phyloP scores from a whole-genome alignment of 306 rosid genomes.

The Biancaea sappan region DNA sequence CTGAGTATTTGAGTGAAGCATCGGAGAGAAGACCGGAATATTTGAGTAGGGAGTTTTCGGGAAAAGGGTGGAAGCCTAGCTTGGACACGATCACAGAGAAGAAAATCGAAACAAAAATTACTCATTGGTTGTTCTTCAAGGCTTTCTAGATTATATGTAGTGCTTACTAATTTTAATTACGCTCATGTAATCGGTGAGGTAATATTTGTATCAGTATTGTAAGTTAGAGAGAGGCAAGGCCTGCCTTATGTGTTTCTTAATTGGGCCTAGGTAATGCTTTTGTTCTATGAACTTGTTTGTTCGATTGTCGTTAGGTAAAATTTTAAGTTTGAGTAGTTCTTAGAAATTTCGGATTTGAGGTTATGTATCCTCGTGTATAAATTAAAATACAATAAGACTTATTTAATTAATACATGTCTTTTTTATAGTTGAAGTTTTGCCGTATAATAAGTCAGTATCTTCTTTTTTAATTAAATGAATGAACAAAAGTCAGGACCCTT shows the following conservation, averaged over 20 bases:
- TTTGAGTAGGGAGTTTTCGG: slow-evolving; percentile 73
- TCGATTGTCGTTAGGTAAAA: background rate
- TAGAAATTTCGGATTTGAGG: background rate
- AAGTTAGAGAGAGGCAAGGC: background rate
- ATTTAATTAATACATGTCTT: background rate
- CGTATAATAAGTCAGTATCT: background rate
- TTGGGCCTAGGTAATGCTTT: background rate
- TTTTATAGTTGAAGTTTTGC: background rate
- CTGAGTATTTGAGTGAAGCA: slow-evolving; percentile 41
- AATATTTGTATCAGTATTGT: too few relatives aligned
- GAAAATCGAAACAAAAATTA: slow-evolving; percentile 50
- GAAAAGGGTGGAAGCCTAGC: slow-evolving; percentile 83
- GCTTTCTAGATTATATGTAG: too few relatives aligned
- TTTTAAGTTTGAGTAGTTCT: background rate
- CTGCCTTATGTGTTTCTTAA: background rate
- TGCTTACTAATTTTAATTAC: background rate
- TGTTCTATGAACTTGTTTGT: background rate
- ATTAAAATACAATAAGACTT: background rate
- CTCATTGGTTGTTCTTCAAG: slow-evolving; percentile 60
- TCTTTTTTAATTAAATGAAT: background rate
- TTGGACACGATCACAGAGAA: slow-evolving; percentile 86
- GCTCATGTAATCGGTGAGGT: too few relatives aligned
- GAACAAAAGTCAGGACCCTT: background rate
- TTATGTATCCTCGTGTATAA: background rate
- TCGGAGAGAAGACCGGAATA: slow-evolving; percentile 62